These are phyloP conservation scores for Alternaria infectoria DNA, from an alignment of 2,329 filamentous ascomycete genomes.

Conservation along the genomic window DNA sequence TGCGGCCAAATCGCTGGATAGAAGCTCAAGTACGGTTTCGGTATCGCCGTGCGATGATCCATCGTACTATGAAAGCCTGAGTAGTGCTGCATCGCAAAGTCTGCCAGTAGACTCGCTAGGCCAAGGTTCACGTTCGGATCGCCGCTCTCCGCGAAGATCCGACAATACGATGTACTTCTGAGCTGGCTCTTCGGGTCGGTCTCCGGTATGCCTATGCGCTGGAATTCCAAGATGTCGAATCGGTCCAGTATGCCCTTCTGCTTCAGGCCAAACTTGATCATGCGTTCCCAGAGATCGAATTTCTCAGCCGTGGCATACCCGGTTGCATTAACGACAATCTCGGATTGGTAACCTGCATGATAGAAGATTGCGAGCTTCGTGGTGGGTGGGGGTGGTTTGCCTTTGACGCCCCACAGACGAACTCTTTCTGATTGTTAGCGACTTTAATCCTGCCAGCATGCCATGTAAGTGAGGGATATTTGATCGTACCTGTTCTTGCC, in stretches of 20 bases:
- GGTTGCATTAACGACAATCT: slow-evolving; percentile 44
- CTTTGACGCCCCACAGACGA: slow-evolving; percentile 47
- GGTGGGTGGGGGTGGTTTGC: slow-evolving; percentile 49
- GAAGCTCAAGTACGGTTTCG: slow-evolving; percentile 40
- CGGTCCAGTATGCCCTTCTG: slow-evolving; percentile 46
- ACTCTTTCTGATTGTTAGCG: slow-evolving; percentile 28
- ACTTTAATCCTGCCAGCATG: no score
- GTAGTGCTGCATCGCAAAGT: slow-evolving; percentile 42
- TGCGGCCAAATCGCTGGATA: slow-evolving; percentile 41
- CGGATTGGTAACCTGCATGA: slow-evolving; percentile 49
- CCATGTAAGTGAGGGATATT: background rate
- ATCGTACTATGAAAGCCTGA: slow-evolving; percentile 39
- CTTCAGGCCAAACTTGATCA: slow-evolving; percentile 54
- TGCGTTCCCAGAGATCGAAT: slow-evolving; percentile 57
- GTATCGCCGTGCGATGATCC: slow-evolving; percentile 39
- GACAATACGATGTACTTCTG: slow-evolving; percentile 40
- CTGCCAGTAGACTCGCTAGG: slow-evolving; percentile 26
- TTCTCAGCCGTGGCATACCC: slow-evolving; percentile 57
- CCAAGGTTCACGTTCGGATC: slow-evolving; percentile 28
- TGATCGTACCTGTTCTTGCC: slow-evolving; percentile 41
- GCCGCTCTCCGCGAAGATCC: slow-evolving; percentile 39
- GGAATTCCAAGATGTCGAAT: slow-evolving; percentile 61
- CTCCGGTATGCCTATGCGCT: slow-evolving; percentile 47
- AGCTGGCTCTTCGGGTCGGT: slow-evolving; percentile 36
- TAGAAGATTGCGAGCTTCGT: slow-evolving; percentile 52